A percentile compares a stretch with the other conserved stretches of the same genome.
Evolutionary conservation across 2,329 filamentous ascomycete species (phyloP).

Genomic region (Elsinoe necatrix): DNA sequence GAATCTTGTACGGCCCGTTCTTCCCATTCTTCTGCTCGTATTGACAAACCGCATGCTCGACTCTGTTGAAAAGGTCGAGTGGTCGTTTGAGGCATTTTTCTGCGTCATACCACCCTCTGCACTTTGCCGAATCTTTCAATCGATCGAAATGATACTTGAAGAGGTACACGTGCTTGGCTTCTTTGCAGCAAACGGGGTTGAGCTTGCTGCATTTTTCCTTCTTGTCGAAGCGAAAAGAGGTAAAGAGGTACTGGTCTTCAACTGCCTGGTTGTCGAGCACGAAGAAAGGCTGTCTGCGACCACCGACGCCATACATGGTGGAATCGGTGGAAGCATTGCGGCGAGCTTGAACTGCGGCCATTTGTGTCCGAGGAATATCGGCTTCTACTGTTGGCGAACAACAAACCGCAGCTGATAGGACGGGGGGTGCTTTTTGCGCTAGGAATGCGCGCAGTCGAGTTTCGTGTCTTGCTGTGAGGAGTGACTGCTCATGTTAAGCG

Average conservation of each 20-base stretch:
- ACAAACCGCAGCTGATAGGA: not conserved
- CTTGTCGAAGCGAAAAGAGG: constrained; percentile 64
- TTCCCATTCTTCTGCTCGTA: constrained; percentile 27
- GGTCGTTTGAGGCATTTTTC: constrained; percentile 29
- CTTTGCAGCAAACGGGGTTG: constrained; percentile 36
- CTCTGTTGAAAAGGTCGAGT: constrained; percentile 26
- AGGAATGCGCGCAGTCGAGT: not conserved
- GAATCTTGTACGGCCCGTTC: constrained; percentile 37
- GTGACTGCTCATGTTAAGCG: not conserved
- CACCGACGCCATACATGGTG: constrained; percentile 12
- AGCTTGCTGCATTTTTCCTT: constrained; percentile 30
- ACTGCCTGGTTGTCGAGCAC: constrained; percentile 17
- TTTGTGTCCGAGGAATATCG: not conserved
- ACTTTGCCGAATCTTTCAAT: constrained; percentile 52
- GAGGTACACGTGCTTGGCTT: constrained; percentile 63
- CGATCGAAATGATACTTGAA: constrained; percentile 68
- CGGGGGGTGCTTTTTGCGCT: not conserved
- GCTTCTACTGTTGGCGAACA: not conserved
- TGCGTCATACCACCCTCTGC: constrained; percentile 40
- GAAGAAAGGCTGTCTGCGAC: constrained; percentile 13
- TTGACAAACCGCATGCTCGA: constrained; percentile 25
- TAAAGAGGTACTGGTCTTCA: constrained; percentile 45
- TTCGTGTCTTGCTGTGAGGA: not conserved
- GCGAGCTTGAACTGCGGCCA: constrained; percentile 11
- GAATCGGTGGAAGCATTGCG: constrained; percentile 14